A percentile compares a stretch with the other conserved stretches of the same genome.
Conservation (phyloP, 192 early-diverging fungal genomes). For the Funneliformis geosporum region DNA sequence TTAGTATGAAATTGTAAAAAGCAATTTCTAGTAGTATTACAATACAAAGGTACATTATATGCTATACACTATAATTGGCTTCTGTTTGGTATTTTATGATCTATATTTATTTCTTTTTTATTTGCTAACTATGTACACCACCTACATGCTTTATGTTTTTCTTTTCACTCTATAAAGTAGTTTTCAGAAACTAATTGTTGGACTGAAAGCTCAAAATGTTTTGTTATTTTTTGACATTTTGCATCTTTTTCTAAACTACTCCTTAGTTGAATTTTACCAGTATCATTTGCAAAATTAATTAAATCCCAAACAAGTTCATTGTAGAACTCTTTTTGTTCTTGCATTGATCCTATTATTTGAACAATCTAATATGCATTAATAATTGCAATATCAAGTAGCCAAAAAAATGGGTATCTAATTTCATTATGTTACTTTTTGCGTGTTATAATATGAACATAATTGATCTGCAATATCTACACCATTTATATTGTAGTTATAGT, state of each 20-base stretch:
- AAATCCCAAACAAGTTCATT: constrained; percentile 21
- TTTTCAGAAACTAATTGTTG: background rate
- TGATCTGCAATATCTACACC: constrained; percentile 36
- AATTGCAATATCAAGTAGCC: constrained; percentile 28
- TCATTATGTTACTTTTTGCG: constrained; percentile 1
- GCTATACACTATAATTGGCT: constrained; percentile 6
- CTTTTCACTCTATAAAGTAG: background rate
- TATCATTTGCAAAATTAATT: background rate
- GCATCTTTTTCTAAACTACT: background rate
- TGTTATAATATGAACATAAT: constrained; percentile 24
- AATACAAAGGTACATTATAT: background rate
- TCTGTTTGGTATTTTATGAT: background rate
- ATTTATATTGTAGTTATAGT: constrained; percentile 33
- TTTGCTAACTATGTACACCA: background rate
- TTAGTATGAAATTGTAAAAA: constrained; percentile 10
- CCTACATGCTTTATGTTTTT: background rate
- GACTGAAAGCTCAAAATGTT: background rate
- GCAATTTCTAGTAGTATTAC: background rate
- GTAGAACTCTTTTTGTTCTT: constrained; percentile 4
- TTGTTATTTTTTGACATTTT: background rate
- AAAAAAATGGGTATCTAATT: constrained; percentile 35
- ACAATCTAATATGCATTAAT: constrained; percentile 19
- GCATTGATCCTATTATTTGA: background rate
- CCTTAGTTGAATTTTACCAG: background rate
- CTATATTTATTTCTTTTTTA: background rate